phyloP scores from a whole-genome alignment of 1,284 basidiomycete species.

The Waitea zeae region DNA sequence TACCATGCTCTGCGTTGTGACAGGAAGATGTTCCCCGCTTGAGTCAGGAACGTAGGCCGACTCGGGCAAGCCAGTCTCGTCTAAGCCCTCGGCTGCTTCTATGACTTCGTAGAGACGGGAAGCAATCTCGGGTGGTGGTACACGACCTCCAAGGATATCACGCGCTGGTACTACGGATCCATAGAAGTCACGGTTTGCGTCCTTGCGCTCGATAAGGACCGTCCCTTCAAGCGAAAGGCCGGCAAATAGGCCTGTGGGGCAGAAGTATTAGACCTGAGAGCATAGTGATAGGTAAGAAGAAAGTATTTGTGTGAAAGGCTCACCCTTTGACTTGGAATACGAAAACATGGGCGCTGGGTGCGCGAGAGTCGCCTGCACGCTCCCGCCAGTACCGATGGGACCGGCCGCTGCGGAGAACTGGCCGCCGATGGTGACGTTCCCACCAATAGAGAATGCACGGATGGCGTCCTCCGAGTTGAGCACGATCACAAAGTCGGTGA shows the following conservation, averaged over 20 bases:
- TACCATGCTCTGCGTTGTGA: constrained; percentile 38
- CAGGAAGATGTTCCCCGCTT: constrained; percentile 39
- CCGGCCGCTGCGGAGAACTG: constrained; percentile 76
- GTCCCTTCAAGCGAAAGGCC: constrained; percentile 94
- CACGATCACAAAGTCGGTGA: constrained; percentile 81
- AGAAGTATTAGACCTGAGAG: not conserved
- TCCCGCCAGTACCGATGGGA: constrained; percentile 90
- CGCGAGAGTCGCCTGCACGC: constrained; percentile 73
- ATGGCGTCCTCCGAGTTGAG: constrained; percentile 96
- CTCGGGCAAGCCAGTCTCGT: constrained; percentile 66
- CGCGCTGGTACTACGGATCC: constrained; percentile 80
- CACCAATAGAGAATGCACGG: constrained; percentile 85
- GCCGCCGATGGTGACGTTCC: constrained; percentile 92
- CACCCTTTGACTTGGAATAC: constrained; percentile 89
- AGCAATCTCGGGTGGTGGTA: constrained; percentile 93
- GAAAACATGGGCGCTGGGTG: constrained; percentile 97
- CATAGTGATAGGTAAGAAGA: not conserved
- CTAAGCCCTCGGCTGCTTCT: constrained; percentile 67
- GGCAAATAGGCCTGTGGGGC: constrained; percentile 69
- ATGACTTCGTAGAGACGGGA: constrained; percentile 90
- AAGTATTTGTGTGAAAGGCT: too few species aligned
- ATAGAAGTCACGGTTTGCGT: constrained; percentile 91
- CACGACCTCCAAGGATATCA: constrained; percentile 83
- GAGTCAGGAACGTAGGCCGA: constrained; percentile 64
- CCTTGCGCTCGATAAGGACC: constrained; percentile 86